Base-by-base conservation (phyloP, 2,329 filamentous ascomycete species). In the Hypoxylon sp. region DNA sequence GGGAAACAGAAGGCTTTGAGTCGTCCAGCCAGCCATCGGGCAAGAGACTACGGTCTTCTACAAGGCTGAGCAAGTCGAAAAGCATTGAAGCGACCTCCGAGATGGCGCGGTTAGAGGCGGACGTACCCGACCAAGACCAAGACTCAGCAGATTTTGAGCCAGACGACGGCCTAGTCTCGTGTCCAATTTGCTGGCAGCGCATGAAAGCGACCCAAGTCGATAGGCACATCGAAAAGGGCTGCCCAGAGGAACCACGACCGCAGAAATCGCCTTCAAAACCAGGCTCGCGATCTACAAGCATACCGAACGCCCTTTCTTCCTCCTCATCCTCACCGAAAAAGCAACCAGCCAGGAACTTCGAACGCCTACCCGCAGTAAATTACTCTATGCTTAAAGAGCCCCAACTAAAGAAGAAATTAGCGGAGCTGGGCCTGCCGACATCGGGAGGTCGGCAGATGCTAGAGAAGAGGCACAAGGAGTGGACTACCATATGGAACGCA, bases 401-500 rank as follows among this genome's bases (percentile, higher is more conserved):
- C 0, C 87, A 87, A 1, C 82, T 99, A 57, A 88, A 90, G 52
- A 96, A 93, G 76, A 98, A 97, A 80, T 82, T 99, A 45, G 79
- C 83, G 17, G 93, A 97, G 2, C 83, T 96, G 1, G 93, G 94
- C 0, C 90, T 98, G 62, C 90, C 93, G 0, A 86, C 85, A 9
- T 84, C 82, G 65, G 96, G 96, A 0, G 80, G 85, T 0, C 91
- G 91, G 49, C 82, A 85, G 49, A 83, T 94, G 1, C 83, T 98
- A 59, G 91, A 95, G 77, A 87, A 86, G 71, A 88, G 97, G 17
- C 94, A 98, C 75, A 93, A 88, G 23, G 96, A 99, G 79, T 99
- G 94, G 94, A 86, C 96, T 56, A 98, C 96, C 38, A 82, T 99
- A 17, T 98, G 93, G 91, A 99, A 99, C 78, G 93, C 97, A 10